phyloP scores from a whole-genome alignment of 1,284 basidiomycete genomes.

The Leccinum colubrinum region DNA sequence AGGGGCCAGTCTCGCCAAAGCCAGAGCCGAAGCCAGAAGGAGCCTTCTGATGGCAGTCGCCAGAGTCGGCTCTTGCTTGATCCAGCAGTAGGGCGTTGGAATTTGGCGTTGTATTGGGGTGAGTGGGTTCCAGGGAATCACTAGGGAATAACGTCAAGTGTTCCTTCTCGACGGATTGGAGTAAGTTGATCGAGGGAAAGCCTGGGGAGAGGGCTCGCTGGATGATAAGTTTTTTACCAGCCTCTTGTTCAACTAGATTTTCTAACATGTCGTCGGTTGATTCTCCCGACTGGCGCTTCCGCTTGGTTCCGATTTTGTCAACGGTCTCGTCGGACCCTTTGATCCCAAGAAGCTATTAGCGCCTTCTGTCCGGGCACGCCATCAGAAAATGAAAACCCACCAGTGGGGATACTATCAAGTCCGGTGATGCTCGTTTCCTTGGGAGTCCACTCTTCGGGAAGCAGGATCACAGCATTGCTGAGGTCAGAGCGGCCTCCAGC shows the following conservation, averaged over 20 bases:
- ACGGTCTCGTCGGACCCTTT: background rate
- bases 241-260: too few species aligned
- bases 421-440: background rate
- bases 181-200: too few species aligned
- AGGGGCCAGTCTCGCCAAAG: too few species aligned
- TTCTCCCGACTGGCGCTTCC: background rate
- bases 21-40: too few species aligned
- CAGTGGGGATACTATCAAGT: background rate
- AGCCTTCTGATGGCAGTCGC: too few species aligned
- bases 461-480: background rate
- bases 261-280: background rate
- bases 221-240: background rate
- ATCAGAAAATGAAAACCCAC: background rate
- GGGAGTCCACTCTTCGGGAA: background rate
- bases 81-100: too few species aligned
- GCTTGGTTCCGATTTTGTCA: background rate
- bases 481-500: background rate
- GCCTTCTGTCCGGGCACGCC: background rate
- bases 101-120: too few species aligned
- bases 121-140: too few species aligned
- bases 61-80: too few species aligned
- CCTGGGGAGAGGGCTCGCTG: too few species aligned
- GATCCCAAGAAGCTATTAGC: background rate
- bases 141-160: too few species aligned
- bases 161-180: too few species aligned